These are phyloP conservation scores for Gymnopilus dilepis DNA, from an alignment of 768 basidiomycete genomes.

Conservation along the genomic window DNA sequence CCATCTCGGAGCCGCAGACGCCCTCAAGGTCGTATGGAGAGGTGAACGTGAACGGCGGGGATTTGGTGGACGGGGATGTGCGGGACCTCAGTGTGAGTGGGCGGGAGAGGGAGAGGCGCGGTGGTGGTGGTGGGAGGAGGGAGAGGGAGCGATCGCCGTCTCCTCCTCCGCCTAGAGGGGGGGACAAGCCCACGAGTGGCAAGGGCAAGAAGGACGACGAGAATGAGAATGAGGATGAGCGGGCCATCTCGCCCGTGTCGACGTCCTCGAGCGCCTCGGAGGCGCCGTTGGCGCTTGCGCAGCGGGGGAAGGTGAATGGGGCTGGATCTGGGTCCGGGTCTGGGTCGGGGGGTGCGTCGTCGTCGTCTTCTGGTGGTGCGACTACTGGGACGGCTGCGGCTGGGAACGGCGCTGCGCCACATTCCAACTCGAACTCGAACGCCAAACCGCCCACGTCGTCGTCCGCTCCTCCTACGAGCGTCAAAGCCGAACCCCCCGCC, in stretches of 20 bases:
- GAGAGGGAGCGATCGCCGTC: conserved; percentile 20
- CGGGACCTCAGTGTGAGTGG: no score
- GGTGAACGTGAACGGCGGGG: no score
- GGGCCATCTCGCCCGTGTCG: conserved; percentile 74
- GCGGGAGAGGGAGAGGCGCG: conserved; percentile 21
- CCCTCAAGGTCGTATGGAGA: conserved; percentile 47
- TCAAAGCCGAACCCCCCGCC: conserved; percentile 17
- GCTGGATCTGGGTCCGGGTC: conserved; percentile 23
- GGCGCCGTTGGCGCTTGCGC: conserved; percentile 75
- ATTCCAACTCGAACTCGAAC: not conserved
- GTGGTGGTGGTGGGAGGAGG: not conserved
- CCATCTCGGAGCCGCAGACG: conserved; percentile 57
- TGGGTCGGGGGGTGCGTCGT: not conserved
- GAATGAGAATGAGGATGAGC: conserved; percentile 54
- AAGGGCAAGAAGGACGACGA: conserved; percentile 10
- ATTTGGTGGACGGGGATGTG: not conserved
- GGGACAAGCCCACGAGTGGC: not conserved
- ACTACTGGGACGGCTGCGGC: not conserved
- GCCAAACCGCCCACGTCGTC: not conserved
- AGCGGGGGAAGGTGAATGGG: conserved; percentile 68
- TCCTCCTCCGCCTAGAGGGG: conserved; percentile 23
- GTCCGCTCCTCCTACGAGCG: conserved; percentile 15
- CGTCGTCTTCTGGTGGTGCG: not conserved
- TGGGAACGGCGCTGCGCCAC: not conserved
- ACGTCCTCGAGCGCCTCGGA: conserved; percentile 77